Evolutionary conservation across 2,329 filamentous ascomycete genomes (phyloP).

Genomic region (Neonectria sp.): DNA sequence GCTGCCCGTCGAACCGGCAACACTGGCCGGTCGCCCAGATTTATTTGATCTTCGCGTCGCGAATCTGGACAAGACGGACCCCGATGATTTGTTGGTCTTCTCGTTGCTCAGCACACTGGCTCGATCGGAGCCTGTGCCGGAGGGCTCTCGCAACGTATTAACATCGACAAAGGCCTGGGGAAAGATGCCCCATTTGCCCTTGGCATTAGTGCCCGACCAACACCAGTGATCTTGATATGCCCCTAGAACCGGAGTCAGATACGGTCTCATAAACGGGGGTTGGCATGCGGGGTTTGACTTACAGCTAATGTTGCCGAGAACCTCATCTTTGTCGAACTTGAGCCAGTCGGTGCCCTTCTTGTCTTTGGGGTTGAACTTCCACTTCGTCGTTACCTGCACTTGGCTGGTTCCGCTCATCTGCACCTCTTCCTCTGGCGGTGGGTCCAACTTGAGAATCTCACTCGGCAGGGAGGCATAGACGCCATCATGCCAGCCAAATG

Average conservation of each 20-base stretch:
- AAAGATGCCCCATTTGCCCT: constrained; percentile 69
- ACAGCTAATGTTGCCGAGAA: constrained; percentile 76
- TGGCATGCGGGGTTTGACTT: constrained; percentile 48
- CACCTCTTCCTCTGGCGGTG: constrained; percentile 62
- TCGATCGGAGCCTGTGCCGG: constrained; percentile 46
- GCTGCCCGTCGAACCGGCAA: constrained; percentile 53
- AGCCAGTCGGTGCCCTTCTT: constrained; percentile 63
- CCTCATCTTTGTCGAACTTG: constrained; percentile 76
- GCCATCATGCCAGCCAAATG: constrained; percentile 71
- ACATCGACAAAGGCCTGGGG: constrained; percentile 65
- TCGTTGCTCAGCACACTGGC: constrained; percentile 53
- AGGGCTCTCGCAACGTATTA: constrained; percentile 59
- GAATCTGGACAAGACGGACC: constrained; percentile 54
- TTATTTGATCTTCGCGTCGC: constrained; percentile 50
- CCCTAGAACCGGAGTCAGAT: constrained; percentile 52
- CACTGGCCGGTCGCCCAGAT: constrained; percentile 50
- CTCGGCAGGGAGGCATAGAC: constrained; percentile 64
- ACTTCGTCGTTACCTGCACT: constrained; percentile 65
- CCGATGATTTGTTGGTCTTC: constrained; percentile 49
- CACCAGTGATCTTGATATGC: constrained; percentile 67
- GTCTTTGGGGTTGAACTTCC: constrained; percentile 67
- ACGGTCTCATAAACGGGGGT: background rate
- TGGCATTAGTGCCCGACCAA: constrained; percentile 68
- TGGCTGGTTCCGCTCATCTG: constrained; percentile 62
- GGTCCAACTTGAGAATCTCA: constrained; percentile 64